Evolutionary conservation across 441 rosid species (phyloP).

Genomic region (Croton setiger): DNA sequence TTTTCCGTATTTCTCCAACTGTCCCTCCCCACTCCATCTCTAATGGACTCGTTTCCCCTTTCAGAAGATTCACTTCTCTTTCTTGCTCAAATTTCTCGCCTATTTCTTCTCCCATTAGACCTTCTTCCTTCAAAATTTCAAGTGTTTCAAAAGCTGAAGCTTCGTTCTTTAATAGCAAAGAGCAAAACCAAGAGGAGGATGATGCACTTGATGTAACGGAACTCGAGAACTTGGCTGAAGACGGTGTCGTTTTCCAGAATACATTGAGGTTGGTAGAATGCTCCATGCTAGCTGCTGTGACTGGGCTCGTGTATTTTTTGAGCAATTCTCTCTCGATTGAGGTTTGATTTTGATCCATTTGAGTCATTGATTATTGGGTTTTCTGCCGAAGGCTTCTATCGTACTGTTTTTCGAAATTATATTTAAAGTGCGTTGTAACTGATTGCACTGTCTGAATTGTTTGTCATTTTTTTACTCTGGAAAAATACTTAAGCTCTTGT

Average conservation of each 20-base stretch:
- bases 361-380: neutral
- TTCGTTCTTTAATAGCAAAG: constrained; percentile 25
- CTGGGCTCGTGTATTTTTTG: constrained; percentile 79
- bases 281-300: constrained; percentile 82
- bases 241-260: constrained; percentile 53
- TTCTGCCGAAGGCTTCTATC: too few species aligned
- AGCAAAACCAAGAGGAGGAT: constrained; percentile 13
- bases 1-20: constrained; percentile 25
- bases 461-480: too few species aligned
- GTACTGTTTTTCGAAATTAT: too few species aligned
- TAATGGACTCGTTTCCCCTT: constrained; percentile 15
- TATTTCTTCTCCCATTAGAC: constrained; percentile 27
- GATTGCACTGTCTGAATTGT: too few species aligned
- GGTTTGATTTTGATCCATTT: constrained; percentile 30
- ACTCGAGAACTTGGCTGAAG: constrained; percentile 43
- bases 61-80: neutral
- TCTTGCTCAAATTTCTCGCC: constrained; percentile 16
- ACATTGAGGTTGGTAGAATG: constrained; percentile 88
- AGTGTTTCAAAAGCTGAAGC: constrained; percentile 32
- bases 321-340: constrained; percentile 90
- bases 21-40: constrained; percentile 16
- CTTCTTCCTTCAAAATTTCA: constrained; percentile 31
- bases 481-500: too few species aligned
- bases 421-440: too few species aligned
- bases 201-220: constrained; percentile 12